Evolutionary conservation across 371 early-diverging fungal genomes (phyloP), one percentile per base, ranked within the genome.

Genomic region (Mucor plumbeus): DNA sequence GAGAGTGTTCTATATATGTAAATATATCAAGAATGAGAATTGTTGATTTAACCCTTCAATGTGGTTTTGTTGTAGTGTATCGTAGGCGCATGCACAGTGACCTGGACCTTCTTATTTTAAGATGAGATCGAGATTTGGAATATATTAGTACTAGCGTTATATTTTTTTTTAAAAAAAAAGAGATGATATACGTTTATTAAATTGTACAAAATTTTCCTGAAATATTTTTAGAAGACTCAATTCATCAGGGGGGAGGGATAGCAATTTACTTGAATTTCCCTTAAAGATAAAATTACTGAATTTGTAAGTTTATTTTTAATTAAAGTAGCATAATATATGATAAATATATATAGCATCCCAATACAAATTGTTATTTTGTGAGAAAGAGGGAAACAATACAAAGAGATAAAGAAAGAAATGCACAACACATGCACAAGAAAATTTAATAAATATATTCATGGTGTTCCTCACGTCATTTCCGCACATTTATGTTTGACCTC

Each of bases 81-180:
- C 19, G 48, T 9, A 21, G 9, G 38, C 1, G 5, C 1, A 38
- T 38, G 38, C 38, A 38, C 11, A 38, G 38, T 38, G 10, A 21
- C 8, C 19, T 21, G 10, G 48, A 7, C 21, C 48, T 48, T 21
- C 48, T 21, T 9, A 48, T 48, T 48, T 9, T 10, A 19, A 8
- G 48, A 17, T 48, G 48, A 48, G 48, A 48, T 48, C 48, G 48
- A 48, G 48, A 48, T 48, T 48, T 47, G 47, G 15, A 19, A 47
- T 41, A 41, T 1, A 43, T 15, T 43, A 43, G 43, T 43, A 15
- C 48, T 19, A n/a, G 10, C 0, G 19, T 9, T 48, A 21, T 48
- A 17, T 17, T 48, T 21, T 48, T 48, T 48, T 48, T 19, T 15
- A 4, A 38, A n/a, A n/a, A n/a, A n/a, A n/a, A n/a, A n/a, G n/a